Evolutionary conservation across 2,329 filamentous ascomycete genomes (phyloP), one percentile per base, ranked within the genome.

Genomic region (Xenosphaeropsis pyriputrescens): DNA sequence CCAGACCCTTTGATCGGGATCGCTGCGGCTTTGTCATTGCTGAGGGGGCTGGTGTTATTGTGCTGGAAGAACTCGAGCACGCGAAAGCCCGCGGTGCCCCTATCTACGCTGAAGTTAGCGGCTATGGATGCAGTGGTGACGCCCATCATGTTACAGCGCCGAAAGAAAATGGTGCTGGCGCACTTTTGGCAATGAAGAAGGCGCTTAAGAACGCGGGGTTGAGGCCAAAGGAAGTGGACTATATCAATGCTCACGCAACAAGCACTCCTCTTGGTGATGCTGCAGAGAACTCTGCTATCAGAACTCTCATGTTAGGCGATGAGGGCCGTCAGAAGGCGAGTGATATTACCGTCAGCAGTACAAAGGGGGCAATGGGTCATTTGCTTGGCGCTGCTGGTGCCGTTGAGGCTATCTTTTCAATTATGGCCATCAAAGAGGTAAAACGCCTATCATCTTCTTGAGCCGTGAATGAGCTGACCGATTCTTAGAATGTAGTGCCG

Each of bases 181-280:
- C 91, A 0, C 72, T 76, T 19, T 64, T 83, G 34, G 82, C 89
- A 3, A 98, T 98, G 91, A 80, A 72, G 54, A 75, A 75, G 46
- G 88, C 89, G 0, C 60, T 98, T 41, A 75, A 69, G 49, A 73
- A 83, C 51, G 85, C 86, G 0, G 60, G 67, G 1, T 52, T 93
- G 29, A 66, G 65, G 37, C 88, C 91, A 0, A 59, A 60, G 1
- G 62, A 76, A 31, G 76, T 98, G 4, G 84, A 88, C 56, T 98
- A 98, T 56, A 72, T 98, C 53, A 98, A 96, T 52, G 91, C 91
- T 1, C 91, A 98, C 54, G 91, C 89, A 1, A 98, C 91, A 1
- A 84, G 83, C 16, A 98, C 89, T 0, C 58, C 68, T 6, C 68
- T 96, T 2, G 91, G 91, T 1, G 91, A 98, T 60, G 70, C 73